Percentiles rank a stretch among this genome's conserved stretches.
Conservation (phyloP, 1,139 yeast species). For the Saccharomycopsis phalli region DNA sequence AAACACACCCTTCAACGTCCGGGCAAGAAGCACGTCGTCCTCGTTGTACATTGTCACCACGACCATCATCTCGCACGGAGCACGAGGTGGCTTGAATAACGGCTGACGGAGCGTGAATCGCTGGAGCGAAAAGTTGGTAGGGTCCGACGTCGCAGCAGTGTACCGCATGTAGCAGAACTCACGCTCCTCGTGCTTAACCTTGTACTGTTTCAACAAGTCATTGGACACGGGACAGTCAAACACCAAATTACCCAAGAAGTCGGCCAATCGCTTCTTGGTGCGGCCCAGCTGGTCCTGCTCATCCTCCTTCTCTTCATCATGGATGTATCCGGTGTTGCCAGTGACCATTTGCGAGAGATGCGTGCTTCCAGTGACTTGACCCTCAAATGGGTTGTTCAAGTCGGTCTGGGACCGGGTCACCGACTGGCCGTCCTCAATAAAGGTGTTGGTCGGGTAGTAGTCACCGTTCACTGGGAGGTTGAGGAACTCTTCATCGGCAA, state of each 20-base stretch:
- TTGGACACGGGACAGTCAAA: constrained; percentile 73
- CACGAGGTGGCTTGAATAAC: constrained; percentile 56
- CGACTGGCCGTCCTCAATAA: constrained; percentile 13
- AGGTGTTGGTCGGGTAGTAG: constrained; percentile 20
- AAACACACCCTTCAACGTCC: constrained; percentile 71
- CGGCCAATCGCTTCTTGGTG: constrained; percentile 18
- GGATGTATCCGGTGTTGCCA: constrained; percentile 11
- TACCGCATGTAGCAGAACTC: constrained; percentile 75
- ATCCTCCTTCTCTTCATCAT: constrained; percentile 7
- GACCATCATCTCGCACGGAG: constrained; percentile 57
- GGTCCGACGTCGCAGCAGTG: constrained; percentile 77
- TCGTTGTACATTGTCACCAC: constrained; percentile 79
- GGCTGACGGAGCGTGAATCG: constrained; percentile 61
- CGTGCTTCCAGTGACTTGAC: constrained; percentile 19
- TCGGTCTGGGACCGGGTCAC: constrained; percentile 13
- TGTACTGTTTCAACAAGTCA: constrained; percentile 46
- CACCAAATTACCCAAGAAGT: constrained; percentile 51
- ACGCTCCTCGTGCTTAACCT: constrained; percentile 39
- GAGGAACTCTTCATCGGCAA: constrained; percentile 16
- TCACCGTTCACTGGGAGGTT: constrained; percentile 20
- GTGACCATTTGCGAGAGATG: constrained; percentile 14
- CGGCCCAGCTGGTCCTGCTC: constrained; percentile 1
- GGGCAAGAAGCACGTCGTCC: constrained; percentile 60
- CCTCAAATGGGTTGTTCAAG: constrained; percentile 18
- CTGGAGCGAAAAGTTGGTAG: constrained; percentile 47